Evolutionary conservation across 2,329 filamentous ascomycete species (phyloP).

Genomic region (Didymellaceae sp.): DNA sequence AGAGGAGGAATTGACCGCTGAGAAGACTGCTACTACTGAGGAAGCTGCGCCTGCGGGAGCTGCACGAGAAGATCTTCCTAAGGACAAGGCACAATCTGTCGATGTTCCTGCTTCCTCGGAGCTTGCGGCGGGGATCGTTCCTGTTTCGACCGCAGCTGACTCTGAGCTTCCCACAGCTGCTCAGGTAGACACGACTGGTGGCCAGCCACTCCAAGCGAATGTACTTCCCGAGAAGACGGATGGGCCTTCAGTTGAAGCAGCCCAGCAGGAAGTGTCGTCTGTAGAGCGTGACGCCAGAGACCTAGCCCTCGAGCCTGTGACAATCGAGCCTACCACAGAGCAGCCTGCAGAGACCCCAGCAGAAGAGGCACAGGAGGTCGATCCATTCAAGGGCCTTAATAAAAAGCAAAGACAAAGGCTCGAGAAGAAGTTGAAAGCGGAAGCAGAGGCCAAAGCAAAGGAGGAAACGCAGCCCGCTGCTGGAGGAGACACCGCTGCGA

Average conservation of each 20-base stretch:
- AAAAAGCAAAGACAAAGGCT: slow-evolving; percentile 31
- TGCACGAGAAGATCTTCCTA: neutral
- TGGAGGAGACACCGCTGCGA: slow-evolving; percentile 14
- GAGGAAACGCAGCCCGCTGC: slow-evolving; percentile 8
- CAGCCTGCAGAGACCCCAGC: neutral
- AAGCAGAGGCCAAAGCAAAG: slow-evolving; percentile 12
- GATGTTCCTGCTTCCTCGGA: neutral
- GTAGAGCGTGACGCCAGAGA: no score
- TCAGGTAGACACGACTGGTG: neutral
- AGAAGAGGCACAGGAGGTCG: neutral
- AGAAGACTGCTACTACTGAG: neutral
- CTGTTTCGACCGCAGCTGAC: neutral
- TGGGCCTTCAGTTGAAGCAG: no score
- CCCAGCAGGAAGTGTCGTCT: no score
- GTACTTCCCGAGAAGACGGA: no score
- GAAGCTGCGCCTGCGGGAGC: neutral
- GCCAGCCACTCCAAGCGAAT: no score
- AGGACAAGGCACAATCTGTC: neutral
- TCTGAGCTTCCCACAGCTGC: neutral
- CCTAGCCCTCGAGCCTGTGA: neutral
- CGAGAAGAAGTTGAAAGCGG: slow-evolving; percentile 21
- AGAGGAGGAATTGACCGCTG: slow-evolving; percentile 8
- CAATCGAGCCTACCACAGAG: neutral
- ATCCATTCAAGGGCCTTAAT: slow-evolving; percentile 9
- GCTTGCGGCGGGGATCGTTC: neutral